Evolutionary conservation across 2,329 filamentous ascomycete genomes (phyloP).

Genomic region (Mycosphaerelloides madeirae): DNA sequence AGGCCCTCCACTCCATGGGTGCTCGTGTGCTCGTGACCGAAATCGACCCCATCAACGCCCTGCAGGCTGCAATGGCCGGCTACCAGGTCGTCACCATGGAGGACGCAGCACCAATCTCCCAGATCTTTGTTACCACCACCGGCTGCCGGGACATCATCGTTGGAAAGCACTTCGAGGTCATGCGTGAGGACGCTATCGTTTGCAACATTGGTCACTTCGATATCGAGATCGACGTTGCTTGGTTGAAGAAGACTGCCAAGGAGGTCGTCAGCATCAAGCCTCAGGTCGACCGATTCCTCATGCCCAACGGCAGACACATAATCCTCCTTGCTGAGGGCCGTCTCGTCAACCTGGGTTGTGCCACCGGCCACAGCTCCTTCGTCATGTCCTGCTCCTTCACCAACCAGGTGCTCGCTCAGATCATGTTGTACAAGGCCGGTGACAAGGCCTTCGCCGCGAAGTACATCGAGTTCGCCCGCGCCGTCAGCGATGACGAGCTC

Average conservation of each 20-base stretch:
- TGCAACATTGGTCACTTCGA: conserved; percentile 99
- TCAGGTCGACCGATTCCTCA: conserved; percentile 96
- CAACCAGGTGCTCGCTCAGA: conserved; percentile 99
- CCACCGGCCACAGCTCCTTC: conserved; percentile 98
- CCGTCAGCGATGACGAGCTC: conserved; percentile 29
- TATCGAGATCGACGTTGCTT: conserved; percentile 99
- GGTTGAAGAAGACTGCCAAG: conserved; percentile 95
- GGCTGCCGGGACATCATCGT: conserved; percentile 97
- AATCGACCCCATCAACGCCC: conserved; percentile 98
- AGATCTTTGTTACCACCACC: conserved; percentile 99
- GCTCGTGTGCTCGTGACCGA: conserved; percentile 94
- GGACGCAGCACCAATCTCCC: conserved; percentile 79
- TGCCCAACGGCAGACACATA: conserved; percentile 92
- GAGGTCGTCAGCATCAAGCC: conserved; percentile 99
- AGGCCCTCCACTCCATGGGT: conserved; percentile 95
- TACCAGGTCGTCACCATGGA: conserved; percentile 98
- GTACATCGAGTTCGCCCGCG: conserved; percentile 83
- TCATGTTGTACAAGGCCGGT: conserved; percentile 91
- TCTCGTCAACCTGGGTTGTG: conserved; percentile 98
- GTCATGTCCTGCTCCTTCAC: conserved; percentile 99
- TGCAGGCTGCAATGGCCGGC: conserved; percentile 95
- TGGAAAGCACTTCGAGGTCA: conserved; percentile 85
- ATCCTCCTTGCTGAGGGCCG: conserved; percentile 97
- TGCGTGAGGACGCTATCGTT: conserved; percentile 97
- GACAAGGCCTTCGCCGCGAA: conserved; percentile 85